Conservation (phyloP, 148 eudicot genomes). For the Linanthus parryae region DNA sequence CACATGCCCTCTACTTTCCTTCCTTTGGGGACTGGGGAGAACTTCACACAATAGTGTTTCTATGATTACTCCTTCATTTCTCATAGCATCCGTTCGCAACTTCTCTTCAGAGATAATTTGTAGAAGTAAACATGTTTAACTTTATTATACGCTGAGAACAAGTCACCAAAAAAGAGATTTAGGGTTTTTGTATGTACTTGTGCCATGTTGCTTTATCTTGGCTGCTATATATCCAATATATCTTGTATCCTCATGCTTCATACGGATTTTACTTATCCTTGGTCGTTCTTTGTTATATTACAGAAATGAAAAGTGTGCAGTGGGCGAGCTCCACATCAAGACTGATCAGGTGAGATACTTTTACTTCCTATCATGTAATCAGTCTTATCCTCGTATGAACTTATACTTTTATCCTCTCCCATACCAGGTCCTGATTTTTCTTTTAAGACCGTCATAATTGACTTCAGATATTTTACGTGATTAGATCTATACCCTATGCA, state of each 20-base stretch:
- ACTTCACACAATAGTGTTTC: too few relatives aligned
- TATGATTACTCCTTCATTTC: too few relatives aligned
- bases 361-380: neutral
- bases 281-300: constrained; percentile 9
- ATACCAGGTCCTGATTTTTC: neutral
- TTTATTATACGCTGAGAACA: too few relatives aligned
- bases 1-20: too few relatives aligned
- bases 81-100: too few relatives aligned
- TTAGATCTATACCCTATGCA: too few relatives aligned
- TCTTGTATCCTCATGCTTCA: neutral
- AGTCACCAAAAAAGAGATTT: too few relatives aligned
- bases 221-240: neutral
- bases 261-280: neutral
- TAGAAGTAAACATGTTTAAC: too few relatives aligned
- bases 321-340: constrained; percentile 38
- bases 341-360: constrained; percentile 47
- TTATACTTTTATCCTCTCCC: neutral
- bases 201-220: neutral
- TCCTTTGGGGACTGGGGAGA: too few relatives aligned
- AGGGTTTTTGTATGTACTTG: neutral
- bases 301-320: constrained; percentile 52
- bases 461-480: neutral
- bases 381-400: neutral
- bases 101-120: too few relatives aligned
- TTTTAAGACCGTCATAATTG: neutral